These are phyloP conservation scores for Neoboletus subvelutipes DNA, from an alignment of 768 basidiomycete species.

Conservation along the genomic window DNA sequence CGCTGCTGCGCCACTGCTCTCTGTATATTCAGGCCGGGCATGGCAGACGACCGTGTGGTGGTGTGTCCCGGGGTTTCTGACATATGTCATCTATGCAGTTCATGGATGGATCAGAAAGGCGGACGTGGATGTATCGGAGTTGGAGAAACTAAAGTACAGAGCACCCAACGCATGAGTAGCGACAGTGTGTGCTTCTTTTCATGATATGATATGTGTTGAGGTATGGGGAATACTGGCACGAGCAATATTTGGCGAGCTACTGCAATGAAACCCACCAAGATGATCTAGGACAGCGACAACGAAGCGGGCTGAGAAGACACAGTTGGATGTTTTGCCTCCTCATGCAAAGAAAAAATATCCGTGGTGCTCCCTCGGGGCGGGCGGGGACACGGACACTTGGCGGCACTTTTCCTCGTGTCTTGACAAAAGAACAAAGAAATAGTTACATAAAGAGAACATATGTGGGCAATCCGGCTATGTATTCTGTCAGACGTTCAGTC, in stretches of 20 bases:
- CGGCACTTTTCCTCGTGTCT: too few species aligned
- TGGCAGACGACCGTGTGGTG: slow-evolving; percentile 61
- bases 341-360: too few species aligned
- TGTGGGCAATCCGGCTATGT: too few species aligned
- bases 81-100: slow-evolving; percentile 46
- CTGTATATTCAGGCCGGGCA: slow-evolving; percentile 44
- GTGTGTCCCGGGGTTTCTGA: slow-evolving; percentile 42
- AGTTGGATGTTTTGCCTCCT: too few species aligned
- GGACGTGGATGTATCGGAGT: slow-evolving; percentile 45
- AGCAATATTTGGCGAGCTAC: too few species aligned
- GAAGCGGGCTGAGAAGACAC: too few species aligned
- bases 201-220: neutral
- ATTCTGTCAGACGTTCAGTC: too few species aligned
- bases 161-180: slow-evolving; percentile 50
- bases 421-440: too few species aligned
- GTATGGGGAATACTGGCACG: neutral
- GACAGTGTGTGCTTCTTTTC: neutral
- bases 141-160: slow-evolving; percentile 54
- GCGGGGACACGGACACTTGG: neutral
- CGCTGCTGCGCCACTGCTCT: slow-evolving; percentile 48
- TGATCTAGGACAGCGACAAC: too few species aligned
- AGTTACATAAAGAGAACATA: too few species aligned
- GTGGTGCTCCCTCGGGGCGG: neutral
- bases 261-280: too few species aligned
- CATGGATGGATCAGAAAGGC: slow-evolving; percentile 45